A percentile compares a stretch with the other conserved stretches of the same genome.
These are phyloP conservation scores for Quercus phellos DNA, from an alignment of 331 rosid species.

Conservation along the genomic window DNA sequence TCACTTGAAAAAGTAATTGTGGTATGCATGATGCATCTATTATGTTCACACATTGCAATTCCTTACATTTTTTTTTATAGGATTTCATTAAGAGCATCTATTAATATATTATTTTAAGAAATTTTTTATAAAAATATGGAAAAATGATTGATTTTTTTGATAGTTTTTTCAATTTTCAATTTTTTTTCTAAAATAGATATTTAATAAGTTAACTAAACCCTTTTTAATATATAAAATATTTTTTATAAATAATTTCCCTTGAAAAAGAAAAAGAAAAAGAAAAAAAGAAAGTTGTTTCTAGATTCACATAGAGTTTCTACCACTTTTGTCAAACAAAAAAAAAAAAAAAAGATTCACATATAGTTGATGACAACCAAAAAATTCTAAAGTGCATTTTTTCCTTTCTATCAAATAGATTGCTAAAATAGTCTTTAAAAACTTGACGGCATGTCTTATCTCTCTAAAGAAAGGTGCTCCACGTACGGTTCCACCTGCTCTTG, in stretches of 20 bases:
- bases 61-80: no score
- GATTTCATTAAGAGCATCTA: no score
- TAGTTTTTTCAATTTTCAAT: accelerated
- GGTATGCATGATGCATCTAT: no score
- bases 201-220: no score
- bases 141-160: no score
- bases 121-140: no score
- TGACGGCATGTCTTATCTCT: neutral
- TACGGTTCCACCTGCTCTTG: slow-evolving; percentile 11
- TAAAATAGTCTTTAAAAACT: slow-evolving; percentile 1
- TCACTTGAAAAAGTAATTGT: no score
- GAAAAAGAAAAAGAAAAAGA: no score
- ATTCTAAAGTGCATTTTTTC: neutral
- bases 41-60: no score
- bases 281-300: neutral
- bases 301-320: neutral
- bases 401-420: neutral
- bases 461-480: neutral
- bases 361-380: slow-evolving; percentile 21
- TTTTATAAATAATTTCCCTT: neutral
- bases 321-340: no score
- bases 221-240: neutral
- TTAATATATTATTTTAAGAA: no score
- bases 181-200: no score
- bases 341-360: neutral